A percentile compares a stretch with the other conserved stretches of the same genome.
These are phyloP conservation scores for Glycyrrhiza uralensis DNA, from an alignment of 306 rosid species.

Conservation along the genomic window DNA sequence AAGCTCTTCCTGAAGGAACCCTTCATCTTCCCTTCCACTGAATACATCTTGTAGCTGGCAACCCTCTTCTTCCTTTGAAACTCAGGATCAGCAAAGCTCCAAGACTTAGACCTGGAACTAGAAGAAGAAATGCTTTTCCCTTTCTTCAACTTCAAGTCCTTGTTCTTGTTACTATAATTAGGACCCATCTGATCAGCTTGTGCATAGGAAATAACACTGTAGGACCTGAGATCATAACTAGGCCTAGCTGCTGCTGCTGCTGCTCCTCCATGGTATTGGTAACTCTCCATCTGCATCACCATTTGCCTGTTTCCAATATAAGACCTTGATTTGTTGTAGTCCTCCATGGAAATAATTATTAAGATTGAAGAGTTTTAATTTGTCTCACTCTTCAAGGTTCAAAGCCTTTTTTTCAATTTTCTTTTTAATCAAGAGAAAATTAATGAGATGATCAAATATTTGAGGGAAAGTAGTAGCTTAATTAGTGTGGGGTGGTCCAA, in stretches of 20 bases:
- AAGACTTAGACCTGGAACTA: conserved; percentile 42
- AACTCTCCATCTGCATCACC: conserved; percentile 52
- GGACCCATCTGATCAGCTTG: conserved; percentile 43
- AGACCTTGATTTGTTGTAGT: conserved; percentile 41
- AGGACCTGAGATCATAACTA: conserved; percentile 40
- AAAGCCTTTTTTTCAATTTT: not conserved
- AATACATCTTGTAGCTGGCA: conserved; percentile 71
- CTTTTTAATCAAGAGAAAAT: not conserved
- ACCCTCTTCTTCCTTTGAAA: conserved; percentile 82
- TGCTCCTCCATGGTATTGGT: conserved; percentile 47
- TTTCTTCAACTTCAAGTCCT: conserved; percentile 53
- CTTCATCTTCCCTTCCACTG: conserved; percentile 73
- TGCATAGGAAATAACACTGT: conserved; percentile 43
- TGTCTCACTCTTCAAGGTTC: not conserved
- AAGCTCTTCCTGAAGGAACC: conserved; percentile 72
- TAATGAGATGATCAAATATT: not conserved
- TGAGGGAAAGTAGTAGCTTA: not conserved
- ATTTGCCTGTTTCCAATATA: conserved; percentile 31
- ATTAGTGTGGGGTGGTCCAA: conserved; percentile 24
- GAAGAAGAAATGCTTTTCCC: conserved; percentile 38
- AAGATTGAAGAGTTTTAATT: not conserved
- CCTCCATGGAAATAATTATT: conserved; percentile 41
- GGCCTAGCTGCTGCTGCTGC: conserved; percentile 39
- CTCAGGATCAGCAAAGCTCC: conserved; percentile 60
- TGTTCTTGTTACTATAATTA: too few species aligned